These are phyloP conservation scores for Fusarium abutilonis DNA, from an alignment of 2,329 filamentous ascomycete genomes.

Conservation along the genomic window DNA sequence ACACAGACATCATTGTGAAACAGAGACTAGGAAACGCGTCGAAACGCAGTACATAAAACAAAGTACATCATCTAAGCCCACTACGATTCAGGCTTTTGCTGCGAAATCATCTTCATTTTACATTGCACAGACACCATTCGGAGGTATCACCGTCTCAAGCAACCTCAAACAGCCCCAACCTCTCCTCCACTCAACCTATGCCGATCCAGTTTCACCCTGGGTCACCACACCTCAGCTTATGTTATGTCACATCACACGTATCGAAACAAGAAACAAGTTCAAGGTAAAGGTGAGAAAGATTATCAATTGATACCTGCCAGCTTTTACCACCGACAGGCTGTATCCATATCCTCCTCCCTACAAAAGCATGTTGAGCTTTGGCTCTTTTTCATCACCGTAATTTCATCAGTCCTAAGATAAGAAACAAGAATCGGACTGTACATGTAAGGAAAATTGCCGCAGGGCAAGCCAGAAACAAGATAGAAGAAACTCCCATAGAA, in stretches of 20 bases:
- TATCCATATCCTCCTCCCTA: constrained; percentile 29
- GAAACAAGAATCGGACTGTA: constrained; percentile 39
- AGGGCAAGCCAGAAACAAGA: constrained; percentile 29
- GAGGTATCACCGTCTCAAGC: constrained; percentile 25
- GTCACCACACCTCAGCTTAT: neutral
- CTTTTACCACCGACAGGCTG: constrained; percentile 36
- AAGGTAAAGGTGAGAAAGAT: constrained; percentile 32
- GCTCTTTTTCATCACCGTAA: constrained; percentile 43
- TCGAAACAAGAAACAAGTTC: constrained; percentile 5
- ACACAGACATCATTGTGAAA: constrained; percentile 28
- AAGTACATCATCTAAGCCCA: neutral
- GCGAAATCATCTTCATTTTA: constrained; percentile 26
- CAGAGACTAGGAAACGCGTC: constrained; percentile 26
- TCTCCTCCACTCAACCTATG: constrained; percentile 1
- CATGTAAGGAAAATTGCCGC: constrained; percentile 33
- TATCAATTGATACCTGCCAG: constrained; percentile 38
- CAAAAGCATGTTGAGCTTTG: constrained; percentile 28
- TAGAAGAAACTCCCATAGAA: constrained; percentile 9
- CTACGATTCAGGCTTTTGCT: constrained; percentile 33
- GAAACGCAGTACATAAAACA: constrained; percentile 4
- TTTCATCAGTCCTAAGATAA: constrained; percentile 43
- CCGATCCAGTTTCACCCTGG: constrained; percentile 31
- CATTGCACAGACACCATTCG: constrained; percentile 23
- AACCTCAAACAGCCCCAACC: constrained; percentile 25
- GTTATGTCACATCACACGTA: constrained; percentile 6